phyloP scores from a whole-genome alignment of 257 asterid genomes.

The Przewalskia tangutica region DNA sequence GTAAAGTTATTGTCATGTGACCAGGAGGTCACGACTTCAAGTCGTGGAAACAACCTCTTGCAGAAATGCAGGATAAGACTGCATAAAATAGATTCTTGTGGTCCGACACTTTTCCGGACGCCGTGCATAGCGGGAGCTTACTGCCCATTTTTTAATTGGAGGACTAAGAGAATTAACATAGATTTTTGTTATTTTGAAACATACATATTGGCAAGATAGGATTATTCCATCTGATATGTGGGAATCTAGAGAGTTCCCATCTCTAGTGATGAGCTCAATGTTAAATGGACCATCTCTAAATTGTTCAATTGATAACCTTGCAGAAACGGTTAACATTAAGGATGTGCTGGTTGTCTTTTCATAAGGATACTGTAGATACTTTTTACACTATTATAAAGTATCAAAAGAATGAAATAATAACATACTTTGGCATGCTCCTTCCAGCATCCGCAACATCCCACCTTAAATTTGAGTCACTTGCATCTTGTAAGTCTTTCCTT shows the following conservation, averaged over 20 bases:
- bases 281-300: neutral
- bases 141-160: too few relatives aligned
- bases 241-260: neutral
- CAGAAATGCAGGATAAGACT: too few relatives aligned
- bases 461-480: neutral
- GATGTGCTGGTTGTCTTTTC: neutral
- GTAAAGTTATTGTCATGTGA: too few relatives aligned
- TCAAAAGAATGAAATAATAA: neutral
- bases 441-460: constrained; percentile 9
- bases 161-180: neutral
- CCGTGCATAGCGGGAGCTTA: too few relatives aligned
- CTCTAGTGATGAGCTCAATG: neutral
- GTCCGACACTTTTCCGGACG: too few relatives aligned
- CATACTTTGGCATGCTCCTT: constrained; percentile 11
- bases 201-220: neutral
- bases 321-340: neutral
- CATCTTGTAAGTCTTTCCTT: neutral
- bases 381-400: neutral
- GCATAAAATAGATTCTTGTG: too few relatives aligned
- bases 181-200: neutral
- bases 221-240: neutral
- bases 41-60: too few relatives aligned
- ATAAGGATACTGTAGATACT: neutral
- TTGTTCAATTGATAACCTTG: neutral
- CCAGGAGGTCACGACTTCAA: too few relatives aligned